Conservation (phyloP, 148 eudicot species). For the Rhododendron molle region DNA sequence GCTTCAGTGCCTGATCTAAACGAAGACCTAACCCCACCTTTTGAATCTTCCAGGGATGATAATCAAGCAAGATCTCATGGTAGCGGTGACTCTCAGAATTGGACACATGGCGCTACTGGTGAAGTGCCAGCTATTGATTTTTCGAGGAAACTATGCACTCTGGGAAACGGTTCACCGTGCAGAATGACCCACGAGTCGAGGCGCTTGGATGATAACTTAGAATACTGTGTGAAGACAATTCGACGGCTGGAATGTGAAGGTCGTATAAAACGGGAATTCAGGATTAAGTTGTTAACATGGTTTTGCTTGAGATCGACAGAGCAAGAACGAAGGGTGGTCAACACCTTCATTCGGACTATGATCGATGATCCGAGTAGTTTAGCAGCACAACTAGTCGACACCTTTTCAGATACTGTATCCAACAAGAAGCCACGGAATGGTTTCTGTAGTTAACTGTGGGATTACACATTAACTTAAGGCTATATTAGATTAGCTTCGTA, state of each 20-base stretch:
- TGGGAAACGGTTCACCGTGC: conserved; percentile 47
- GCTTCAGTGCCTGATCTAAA: conserved; percentile 85
- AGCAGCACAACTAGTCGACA: conserved; percentile 75
- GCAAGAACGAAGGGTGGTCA: conserved; percentile 79
- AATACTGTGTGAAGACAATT: conserved; percentile 71
- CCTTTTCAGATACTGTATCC: conserved; percentile 64
- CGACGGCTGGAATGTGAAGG: conserved; percentile 68
- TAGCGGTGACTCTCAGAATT: conserved; percentile 52
- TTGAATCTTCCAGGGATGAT: conserved; percentile 70
- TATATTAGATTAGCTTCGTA: neutral
- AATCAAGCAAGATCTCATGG: conserved; percentile 48
- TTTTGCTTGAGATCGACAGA: conserved; percentile 78
- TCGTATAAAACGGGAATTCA: conserved; percentile 56
- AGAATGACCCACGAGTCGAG: conserved; percentile 32
- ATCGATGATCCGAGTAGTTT: conserved; percentile 72
- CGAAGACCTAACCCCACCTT: conserved; percentile 69
- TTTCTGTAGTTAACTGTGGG: conserved; percentile 38
- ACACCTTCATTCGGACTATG: conserved; percentile 66
- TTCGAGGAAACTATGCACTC: conserved; percentile 23
- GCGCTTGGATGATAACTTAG: conserved; percentile 64
- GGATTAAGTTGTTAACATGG: conserved; percentile 80
- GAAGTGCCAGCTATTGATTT: conserved; percentile 58
- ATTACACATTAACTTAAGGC: conserved; percentile 6
- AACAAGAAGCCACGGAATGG: conserved; percentile 61
- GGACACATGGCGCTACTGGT: conserved; percentile 35